Evolutionary conservation across 139 green algal species (phyloP).

Genomic region (Micromonas pusilla): DNA sequence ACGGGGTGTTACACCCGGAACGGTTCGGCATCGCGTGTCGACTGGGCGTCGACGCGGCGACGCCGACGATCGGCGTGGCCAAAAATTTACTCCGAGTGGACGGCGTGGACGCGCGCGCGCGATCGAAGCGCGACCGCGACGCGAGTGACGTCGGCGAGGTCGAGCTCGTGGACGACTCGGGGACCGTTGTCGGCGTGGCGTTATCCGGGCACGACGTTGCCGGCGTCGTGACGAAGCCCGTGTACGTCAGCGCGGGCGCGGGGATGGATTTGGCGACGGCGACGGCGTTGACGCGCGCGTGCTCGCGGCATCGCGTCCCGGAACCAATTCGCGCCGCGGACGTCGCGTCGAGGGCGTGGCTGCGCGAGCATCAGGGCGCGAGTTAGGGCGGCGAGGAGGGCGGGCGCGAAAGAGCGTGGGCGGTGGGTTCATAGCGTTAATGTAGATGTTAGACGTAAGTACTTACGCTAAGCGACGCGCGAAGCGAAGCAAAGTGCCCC

Average conservation of each 20-base stretch:
- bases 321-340: slow-evolving; percentile 32
- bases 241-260: slow-evolving; percentile 37
- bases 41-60: slow-evolving; percentile 29
- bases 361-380: background rate
- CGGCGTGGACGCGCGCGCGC: slow-evolving; percentile 2
- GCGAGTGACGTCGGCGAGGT: no score
- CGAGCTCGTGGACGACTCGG: background rate
- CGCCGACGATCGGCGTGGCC: slow-evolving; percentile 39
- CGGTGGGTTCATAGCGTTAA: no score
- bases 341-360: background rate
- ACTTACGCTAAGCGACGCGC: no score
- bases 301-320: slow-evolving; percentile 29
- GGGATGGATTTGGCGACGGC: slow-evolving; percentile 21
- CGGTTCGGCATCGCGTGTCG: slow-evolving; percentile 40
- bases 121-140: no score
- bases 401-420: no score
- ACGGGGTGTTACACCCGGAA: slow-evolving; percentile 37
- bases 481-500: no score
- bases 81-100: slow-evolving; percentile 35
- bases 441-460: no score
- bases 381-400: no score
- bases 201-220: background rate
- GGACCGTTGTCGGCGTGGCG: background rate
- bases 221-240: background rate
- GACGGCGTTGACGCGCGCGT: slow-evolving; percentile 6